Evolutionary conservation across 73 alveolate species (phyloP).

Genomic region (Stentor roeselii): DNA sequence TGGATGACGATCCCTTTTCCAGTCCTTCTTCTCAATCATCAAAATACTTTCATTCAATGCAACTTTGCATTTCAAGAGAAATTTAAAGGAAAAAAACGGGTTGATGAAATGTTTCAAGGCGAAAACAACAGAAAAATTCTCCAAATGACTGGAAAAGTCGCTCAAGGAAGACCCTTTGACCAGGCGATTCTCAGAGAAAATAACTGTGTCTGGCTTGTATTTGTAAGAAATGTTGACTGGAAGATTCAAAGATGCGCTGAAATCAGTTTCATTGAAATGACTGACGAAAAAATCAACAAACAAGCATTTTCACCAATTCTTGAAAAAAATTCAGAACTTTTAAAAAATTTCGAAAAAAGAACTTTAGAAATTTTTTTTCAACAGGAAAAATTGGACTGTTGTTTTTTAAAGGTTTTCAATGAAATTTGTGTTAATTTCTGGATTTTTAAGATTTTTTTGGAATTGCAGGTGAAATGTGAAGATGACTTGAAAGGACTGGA

Average conservation of each 20-base stretch:
- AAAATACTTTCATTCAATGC: not conserved
- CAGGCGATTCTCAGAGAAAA: not conserved
- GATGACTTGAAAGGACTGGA: not conserved
- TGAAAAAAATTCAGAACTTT: too few species aligned
- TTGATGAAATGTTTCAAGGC: not conserved
- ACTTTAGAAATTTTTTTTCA: too few species aligned
- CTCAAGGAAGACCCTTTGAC: not conserved
- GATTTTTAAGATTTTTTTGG: not conserved
- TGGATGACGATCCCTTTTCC: conserved; percentile 2
- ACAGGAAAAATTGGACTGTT: too few species aligned
- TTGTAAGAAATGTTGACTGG: not conserved
- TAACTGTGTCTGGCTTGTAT: not conserved
- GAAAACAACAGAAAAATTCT: too few species aligned
- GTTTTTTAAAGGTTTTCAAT: not conserved
- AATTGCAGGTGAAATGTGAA: not conserved
- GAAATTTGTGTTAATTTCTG: not conserved
- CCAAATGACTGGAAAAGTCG: not conserved
- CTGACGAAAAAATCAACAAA: not conserved
- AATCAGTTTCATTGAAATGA: not conserved
- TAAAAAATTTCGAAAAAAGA: too few species aligned
- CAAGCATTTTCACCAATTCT: too few species aligned
- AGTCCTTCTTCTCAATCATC: not conserved
- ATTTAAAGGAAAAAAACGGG: too few species aligned
- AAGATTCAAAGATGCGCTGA: not conserved
- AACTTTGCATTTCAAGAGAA: not conserved